Evolutionary conservation across 352 stramenopile species (phyloP), one percentile per base, ranked within the genome.

Genomic region (Phytophthora pseudosyringae): DNA sequence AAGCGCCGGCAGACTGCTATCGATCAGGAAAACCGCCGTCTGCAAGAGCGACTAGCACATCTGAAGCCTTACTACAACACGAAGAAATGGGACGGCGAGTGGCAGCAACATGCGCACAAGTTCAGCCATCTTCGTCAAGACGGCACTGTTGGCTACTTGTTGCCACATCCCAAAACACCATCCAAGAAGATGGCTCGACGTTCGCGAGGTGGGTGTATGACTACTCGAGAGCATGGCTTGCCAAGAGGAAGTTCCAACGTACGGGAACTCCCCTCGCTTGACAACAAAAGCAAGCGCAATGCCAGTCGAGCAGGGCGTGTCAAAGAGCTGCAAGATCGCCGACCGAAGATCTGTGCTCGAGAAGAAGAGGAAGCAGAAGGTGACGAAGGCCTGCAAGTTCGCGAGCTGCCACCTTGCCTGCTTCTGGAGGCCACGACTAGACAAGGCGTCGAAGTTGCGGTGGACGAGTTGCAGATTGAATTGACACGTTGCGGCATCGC

Each of bases 31-130:
- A 94, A 94, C 57, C 71, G 73, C 7, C 74, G 81, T 3, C 41
- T 92, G 39, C 76, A 83, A 45, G 73, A 85, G 32, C 73, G 83
- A 12, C 45, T 94, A 5, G 59, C 75, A 15, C 62, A 66, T 0
- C 69, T 89, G 29, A 94, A 92, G 49, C 80, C 83, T 0, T 83
- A 69, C 15, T 94, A 94, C 65, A 84, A 88, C 51, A 79, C 81
- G 3, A 81, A 80, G 57, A 83, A 89, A 58, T 94, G 85, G 83
- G 85, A 92, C 49, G 54, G 65, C 4, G 83, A 94, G 39, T 94
- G 83, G 81, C 80, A 89, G 45, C 56, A 87, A n/a, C 62, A 72
- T 15, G 52, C 57, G 3, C 56, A 78, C 21, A 89, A 81, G 57
- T 91, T 91, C 36, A 65, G 73, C 13, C 85, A 92, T 33, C 39